Percentiles rank a stretch among this genome's conserved stretches.
Conservation (phyloP, 192 early-diverging fungal species). For the Spizellomyces punctatus region DNA sequence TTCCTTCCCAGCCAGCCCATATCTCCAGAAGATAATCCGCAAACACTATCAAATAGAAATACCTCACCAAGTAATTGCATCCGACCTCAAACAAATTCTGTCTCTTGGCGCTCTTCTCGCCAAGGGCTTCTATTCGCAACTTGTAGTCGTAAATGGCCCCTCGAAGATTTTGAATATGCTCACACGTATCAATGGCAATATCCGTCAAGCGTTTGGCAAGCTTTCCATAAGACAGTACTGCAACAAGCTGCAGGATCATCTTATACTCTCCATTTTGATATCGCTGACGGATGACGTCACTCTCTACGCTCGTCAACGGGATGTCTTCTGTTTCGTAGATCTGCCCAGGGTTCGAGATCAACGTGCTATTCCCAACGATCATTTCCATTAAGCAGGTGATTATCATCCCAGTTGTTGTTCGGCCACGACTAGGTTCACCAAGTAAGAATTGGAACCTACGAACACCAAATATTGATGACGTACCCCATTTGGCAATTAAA, state of each 20-base stretch:
- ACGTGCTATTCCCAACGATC: constrained; percentile 46
- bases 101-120: constrained; percentile 39
- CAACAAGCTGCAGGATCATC: constrained; percentile 58
- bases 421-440: constrained; percentile 46
- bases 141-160: constrained; percentile 63
- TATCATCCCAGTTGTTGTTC: constrained; percentile 65
- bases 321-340: not conserved
- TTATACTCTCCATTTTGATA: constrained; percentile 60
- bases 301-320: constrained; percentile 15
- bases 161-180: constrained; percentile 69
- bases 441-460: not conserved
- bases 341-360: constrained; percentile 17
- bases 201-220: constrained; percentile 62
- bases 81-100: constrained; percentile 38
- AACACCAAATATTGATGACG: not conserved
- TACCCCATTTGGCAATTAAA: constrained; percentile 76
- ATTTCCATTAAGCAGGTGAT: constrained; percentile 59
- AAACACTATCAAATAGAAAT: constrained; percentile 70
- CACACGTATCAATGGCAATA: constrained; percentile 62
- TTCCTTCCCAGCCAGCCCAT: constrained; percentile 22
- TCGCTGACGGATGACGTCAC: constrained; percentile 20
- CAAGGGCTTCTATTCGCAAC: constrained; percentile 50
- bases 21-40: constrained; percentile 64
- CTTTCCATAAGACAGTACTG: constrained; percentile 64
- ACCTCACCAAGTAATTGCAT: constrained; percentile 63